phyloP scores from a whole-genome alignment of 2,329 filamentous ascomycete species.

The Arthrinium phaeospermum region DNA sequence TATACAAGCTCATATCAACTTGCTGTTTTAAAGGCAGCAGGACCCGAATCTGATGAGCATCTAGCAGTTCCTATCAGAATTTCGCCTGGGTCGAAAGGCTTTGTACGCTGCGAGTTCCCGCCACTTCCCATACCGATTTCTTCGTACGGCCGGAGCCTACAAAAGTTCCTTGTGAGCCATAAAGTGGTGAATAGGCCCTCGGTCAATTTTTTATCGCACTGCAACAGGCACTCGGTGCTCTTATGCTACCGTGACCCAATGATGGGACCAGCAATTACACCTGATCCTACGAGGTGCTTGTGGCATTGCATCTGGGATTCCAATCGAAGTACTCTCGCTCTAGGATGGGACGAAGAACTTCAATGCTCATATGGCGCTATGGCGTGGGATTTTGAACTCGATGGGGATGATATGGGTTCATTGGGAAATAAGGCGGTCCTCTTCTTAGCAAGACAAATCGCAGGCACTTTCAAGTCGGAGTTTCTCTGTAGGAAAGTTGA shows the following conservation, averaged over 20 bases:
- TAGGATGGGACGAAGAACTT: neutral
- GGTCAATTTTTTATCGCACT: neutral
- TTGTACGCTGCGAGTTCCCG: neutral
- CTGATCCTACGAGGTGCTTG: neutral
- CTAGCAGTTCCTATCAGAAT: neutral
- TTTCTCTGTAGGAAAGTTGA: neutral
- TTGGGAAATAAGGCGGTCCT: neutral
- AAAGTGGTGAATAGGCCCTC: neutral
- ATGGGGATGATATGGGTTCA: neutral
- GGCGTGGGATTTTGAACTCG: neutral
- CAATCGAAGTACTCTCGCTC: neutral
- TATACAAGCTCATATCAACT: neutral
- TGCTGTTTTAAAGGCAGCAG: neutral
- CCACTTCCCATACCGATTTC: neutral
- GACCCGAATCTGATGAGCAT: neutral
- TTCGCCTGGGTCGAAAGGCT: neutral
- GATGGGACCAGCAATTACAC: too few species aligned
- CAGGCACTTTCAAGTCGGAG: neutral
- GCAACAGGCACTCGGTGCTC: neutral
- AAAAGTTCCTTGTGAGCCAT: neutral
- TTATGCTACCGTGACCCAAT: too few species aligned
- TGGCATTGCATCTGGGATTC: neutral
- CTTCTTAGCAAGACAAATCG: neutral
- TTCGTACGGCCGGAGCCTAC: too few species aligned
- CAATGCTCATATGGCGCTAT: neutral